Evolutionary conservation across 768 basidiomycete species (phyloP).

Genomic region (Pleurotus eryngii): DNA sequence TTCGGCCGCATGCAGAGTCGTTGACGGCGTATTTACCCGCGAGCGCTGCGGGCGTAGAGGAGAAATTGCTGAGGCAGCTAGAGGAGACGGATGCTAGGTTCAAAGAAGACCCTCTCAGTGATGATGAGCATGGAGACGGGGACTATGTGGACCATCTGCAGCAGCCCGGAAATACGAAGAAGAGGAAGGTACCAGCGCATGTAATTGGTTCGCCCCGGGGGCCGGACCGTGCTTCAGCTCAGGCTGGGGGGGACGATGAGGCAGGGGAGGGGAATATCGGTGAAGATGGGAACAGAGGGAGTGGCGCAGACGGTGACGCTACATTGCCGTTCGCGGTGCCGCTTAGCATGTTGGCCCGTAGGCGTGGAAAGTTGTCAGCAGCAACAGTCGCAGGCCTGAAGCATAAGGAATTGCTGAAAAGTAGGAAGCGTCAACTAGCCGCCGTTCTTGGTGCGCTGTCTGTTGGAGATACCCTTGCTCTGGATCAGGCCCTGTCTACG

Average conservation of each 20-base stretch:
- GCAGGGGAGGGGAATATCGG: constrained; percentile 5
- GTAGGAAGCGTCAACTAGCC: constrained; percentile 66
- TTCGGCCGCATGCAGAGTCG: constrained; percentile 53
- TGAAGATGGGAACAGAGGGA: constrained; percentile 22
- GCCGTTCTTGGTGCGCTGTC: constrained; percentile 67
- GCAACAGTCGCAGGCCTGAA: constrained; percentile 68
- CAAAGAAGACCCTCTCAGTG: constrained; percentile 13
- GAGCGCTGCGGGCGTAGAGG: constrained; percentile 11
- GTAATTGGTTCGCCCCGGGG: constrained; percentile 46
- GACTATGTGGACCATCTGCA: constrained; percentile 69
- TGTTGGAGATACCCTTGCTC: constrained; percentile 64
- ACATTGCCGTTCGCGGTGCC: constrained; percentile 7
- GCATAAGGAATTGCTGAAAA: constrained; percentile 71
- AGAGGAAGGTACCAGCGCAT: constrained; percentile 81
- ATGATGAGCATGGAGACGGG: constrained; percentile 52
- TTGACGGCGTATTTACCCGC: constrained; percentile 41
- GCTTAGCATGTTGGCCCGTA: constrained; percentile 9
- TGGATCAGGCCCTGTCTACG: constrained; percentile 74
- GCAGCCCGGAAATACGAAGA: constrained; percentile 84
- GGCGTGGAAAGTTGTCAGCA: constrained; percentile 42
- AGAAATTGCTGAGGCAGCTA: constrained; percentile 9
- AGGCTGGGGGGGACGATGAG: constrained; percentile 18
- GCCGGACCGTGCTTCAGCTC: constrained; percentile 29
- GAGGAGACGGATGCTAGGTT: constrained; percentile 8
- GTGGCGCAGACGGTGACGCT: constrained; percentile 16